These are phyloP conservation scores for Boletus rubescentipes DNA, from an alignment of 768 basidiomycete species.

Conservation along the genomic window DNA sequence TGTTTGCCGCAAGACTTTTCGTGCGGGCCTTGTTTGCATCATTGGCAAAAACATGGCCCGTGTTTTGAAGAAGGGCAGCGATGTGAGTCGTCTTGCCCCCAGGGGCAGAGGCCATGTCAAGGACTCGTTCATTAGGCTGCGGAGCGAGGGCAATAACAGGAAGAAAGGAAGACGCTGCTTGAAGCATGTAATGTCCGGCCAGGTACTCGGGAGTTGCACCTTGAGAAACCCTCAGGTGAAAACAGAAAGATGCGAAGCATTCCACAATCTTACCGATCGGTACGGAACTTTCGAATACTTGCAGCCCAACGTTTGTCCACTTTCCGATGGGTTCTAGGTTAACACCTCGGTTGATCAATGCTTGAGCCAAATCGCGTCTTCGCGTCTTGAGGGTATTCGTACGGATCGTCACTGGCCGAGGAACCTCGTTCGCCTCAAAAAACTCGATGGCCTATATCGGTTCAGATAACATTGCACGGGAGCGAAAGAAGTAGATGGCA, in stretches of 20 bases:
- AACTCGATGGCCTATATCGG: slow-evolving; percentile 84
- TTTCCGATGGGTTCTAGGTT: slow-evolving; percentile 98
- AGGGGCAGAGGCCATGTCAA: slow-evolving; percentile 99
- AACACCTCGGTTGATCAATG: slow-evolving; percentile 92
- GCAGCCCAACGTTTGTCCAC: slow-evolving; percentile 99
- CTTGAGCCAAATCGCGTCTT: slow-evolving; percentile 90
- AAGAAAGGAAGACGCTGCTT: slow-evolving; percentile 98
- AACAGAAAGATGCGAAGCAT: neutral
- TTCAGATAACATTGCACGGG: neutral
- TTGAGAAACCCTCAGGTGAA: slow-evolving; percentile 21
- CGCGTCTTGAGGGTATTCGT: slow-evolving; percentile 95
- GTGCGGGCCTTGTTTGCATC: slow-evolving; percentile 93
- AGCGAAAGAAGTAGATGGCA: slow-evolving; percentile 16
- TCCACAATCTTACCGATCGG: slow-evolving; percentile 68
- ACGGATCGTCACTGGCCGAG: slow-evolving; percentile 95
- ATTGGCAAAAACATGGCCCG: slow-evolving; percentile 97
- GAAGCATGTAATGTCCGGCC: slow-evolving; percentile 99
- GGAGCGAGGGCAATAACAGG: slow-evolving; percentile 95
- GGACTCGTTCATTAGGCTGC: slow-evolving; percentile 87
- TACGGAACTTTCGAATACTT: slow-evolving; percentile 94
- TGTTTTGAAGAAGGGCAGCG: slow-evolving; percentile 94
- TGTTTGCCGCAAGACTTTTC: slow-evolving; percentile 94
- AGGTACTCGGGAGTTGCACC: slow-evolving; percentile 98
- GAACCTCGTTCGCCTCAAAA: slow-evolving; percentile 95
- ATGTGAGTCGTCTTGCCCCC: slow-evolving; percentile 99